Base-by-base conservation (phyloP, 768 basidiomycete species). In the Tricholoma saponaceum region DNA sequence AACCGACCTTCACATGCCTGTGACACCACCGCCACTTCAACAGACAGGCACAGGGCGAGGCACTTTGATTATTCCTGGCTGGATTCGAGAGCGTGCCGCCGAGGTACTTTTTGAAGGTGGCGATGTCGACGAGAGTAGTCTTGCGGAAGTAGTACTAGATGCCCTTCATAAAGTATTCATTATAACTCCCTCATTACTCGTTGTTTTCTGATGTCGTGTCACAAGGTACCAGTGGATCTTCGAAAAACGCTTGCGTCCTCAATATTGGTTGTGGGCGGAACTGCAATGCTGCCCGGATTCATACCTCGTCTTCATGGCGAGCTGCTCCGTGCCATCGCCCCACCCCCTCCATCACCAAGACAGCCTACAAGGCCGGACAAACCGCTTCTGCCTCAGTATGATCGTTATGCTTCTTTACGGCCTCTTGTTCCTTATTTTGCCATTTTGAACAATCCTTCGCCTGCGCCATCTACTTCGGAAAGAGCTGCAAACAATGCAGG, bases 31-130 rank as follows among this genome's bases (percentile, higher is more conserved):
- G 6, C 67, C 73, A 2, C 75, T 81, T 12, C 87, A 89, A 64
- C 86, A 85, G 62, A 74, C 77, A 12, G 87, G 89, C 0, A 87
- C 88, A 1, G 91, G 90, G 2, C 75, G 80, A 7, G 93, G 90
- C 0, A 92, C 87, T 0, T 70, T 97, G 47, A 77, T 91, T 46
- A 83, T 98, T 44, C 96, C 96, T 1, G 96, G 96, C 2, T 99
- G 97, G 97, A 80, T 99, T 39, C 75, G 96, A 43, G 96, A 98
- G 69, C 80, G 95, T 13, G 89, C 89, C 0, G 86, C 95, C 1
- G 97, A 98, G 70, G 81, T 96, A 5, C 74, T 98, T 9, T 98
- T 97, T 60, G 91, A 92, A 67, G 87, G 87, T 0, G 92, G 91
- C 5, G 92, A 95, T 63, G 86, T 92, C 9, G 94, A 96, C 63